Conservation (phyloP, 768 basidiomycete species). For the Lentinula edodes region DNA sequence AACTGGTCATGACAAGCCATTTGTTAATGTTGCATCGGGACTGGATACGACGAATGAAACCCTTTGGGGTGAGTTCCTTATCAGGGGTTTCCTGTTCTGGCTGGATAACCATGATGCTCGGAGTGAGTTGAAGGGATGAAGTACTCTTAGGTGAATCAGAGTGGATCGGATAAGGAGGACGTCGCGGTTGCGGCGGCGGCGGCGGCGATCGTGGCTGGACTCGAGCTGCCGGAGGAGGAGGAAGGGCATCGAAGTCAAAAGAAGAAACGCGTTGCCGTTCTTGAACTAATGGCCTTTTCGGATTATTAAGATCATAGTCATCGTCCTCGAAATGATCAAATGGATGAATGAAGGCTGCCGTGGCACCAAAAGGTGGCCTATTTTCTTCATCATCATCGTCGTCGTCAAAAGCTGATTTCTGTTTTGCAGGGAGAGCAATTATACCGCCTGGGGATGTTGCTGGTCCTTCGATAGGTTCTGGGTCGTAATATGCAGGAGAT, state of each 20-base stretch:
- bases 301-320: slow-evolving; percentile 22
- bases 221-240: slow-evolving; percentile 20
- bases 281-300: slow-evolving; percentile 24
- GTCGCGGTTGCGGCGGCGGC: neutral
- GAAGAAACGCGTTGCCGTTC: slow-evolving; percentile 32
- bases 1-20: slow-evolving; percentile 22
- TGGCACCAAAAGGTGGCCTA: slow-evolving; percentile 24
- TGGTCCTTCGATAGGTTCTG: slow-evolving; percentile 20
- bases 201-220: slow-evolving; percentile 1
- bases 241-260: slow-evolving; percentile 51
- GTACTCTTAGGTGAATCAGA: neutral
- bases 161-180: neutral
- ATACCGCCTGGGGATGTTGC: slow-evolving; percentile 14
- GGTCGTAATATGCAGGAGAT: slow-evolving; percentile 20
- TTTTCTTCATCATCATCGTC: slow-evolving; percentile 9
- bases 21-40: slow-evolving; percentile 34
- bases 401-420: slow-evolving; percentile 10
- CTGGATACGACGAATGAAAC: slow-evolving; percentile 37
- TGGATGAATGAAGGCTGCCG: slow-evolving; percentile 46
- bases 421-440: slow-evolving; percentile 12
- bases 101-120: slow-evolving; percentile 9
- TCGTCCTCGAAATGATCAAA: slow-evolving; percentile 29
- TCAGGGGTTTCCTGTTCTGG: slow-evolving; percentile 15
- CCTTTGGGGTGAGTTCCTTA: slow-evolving; percentile 20
- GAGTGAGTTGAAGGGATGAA: neutral